These are phyloP conservation scores for Magnolia officinalis DNA, from an alignment of 164 flowering plant species.

Conservation along the genomic window DNA sequence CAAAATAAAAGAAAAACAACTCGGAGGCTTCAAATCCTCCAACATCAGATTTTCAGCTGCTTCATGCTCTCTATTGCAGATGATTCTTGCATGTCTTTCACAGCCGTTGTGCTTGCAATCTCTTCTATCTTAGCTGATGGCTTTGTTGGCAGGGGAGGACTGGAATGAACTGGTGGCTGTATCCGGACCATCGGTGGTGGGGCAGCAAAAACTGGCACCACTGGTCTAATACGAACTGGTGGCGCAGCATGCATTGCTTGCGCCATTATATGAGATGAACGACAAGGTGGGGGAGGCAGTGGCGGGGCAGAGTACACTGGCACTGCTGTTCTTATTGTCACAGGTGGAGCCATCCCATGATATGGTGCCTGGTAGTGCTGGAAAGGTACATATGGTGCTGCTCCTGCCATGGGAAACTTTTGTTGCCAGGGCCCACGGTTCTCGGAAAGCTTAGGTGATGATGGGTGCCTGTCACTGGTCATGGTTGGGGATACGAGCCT, in stretches of 20 bases:
- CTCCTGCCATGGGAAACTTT: slow-evolving; percentile 60
- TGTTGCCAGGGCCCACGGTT: slow-evolving; percentile 32
- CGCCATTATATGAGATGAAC: slow-evolving; percentile 35
- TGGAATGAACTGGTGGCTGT: slow-evolving; percentile 26
- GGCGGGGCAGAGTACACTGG: slow-evolving; percentile 87
- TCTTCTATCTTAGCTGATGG: slow-evolving; percentile 25
- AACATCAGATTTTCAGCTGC: slow-evolving; percentile 2
- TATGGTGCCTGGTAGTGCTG: slow-evolving; percentile 49
- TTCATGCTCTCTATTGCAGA: not conserved
- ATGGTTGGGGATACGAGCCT: slow-evolving; percentile 21
- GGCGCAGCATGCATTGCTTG: slow-evolving; percentile 30
- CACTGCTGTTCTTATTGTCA: slow-evolving; percentile 70
- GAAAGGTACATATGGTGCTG: slow-evolving; percentile 70
- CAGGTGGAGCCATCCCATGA: slow-evolving; percentile 75
- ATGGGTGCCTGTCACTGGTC: slow-evolving; percentile 19
- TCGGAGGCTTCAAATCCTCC: not conserved
- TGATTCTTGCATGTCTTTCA: not conserved
- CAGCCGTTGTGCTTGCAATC: slow-evolving; percentile 1
- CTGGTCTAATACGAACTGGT: slow-evolving; percentile 35
- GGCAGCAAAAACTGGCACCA: slow-evolving; percentile 39
- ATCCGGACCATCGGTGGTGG: slow-evolving; percentile 17
- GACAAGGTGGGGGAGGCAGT: slow-evolving; percentile 31
- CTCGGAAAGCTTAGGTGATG: slow-evolving; percentile 30
- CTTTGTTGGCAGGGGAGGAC: slow-evolving; percentile 33
- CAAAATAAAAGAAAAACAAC: no score